These are phyloP conservation scores for Laguncularia racemosa DNA, from an alignment of 345 rosid species.

Conservation along the genomic window DNA sequence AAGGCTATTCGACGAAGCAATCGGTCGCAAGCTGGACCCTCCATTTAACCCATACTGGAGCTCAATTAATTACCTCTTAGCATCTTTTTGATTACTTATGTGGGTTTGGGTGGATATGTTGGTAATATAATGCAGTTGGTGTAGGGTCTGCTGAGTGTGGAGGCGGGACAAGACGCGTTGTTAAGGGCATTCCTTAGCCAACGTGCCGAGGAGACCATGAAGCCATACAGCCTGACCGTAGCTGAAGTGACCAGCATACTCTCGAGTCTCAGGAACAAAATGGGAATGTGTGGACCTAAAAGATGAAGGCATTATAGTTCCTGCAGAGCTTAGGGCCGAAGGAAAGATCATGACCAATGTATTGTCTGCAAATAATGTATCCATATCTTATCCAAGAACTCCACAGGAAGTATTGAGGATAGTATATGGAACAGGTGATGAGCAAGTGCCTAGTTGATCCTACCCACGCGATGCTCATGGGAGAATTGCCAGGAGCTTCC, in stretches of 20 bases:
- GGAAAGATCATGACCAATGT: conserved; percentile 25
- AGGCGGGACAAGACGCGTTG: conserved; percentile 67
- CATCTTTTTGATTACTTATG: conserved; percentile 52
- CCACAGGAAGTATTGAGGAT: conserved; percentile 33
- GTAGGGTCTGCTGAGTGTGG: conserved; percentile 48
- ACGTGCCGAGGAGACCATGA: conserved; percentile 20
- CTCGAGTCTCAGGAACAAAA: conserved; percentile 28
- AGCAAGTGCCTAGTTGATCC: conserved; percentile 24
- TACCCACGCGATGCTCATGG: conserved; percentile 40
- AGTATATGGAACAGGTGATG: conserved; percentile 22
- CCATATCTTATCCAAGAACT: conserved; percentile 25
- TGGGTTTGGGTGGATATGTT: conserved; percentile 59
- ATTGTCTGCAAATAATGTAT: conserved; percentile 22
- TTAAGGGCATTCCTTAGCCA: conserved; percentile 41
- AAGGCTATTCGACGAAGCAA: conserved; percentile 30
- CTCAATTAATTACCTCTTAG: conserved; percentile 44
- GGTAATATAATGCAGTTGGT: conserved; percentile 43
- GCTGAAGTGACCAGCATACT: conserved; percentile 25
- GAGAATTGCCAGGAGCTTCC: conserved; percentile 18
- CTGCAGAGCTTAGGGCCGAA: conserved; percentile 30
- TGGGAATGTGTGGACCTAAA: conserved; percentile 37
- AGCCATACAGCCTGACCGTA: conserved; percentile 29
- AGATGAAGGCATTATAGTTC: conserved; percentile 48
- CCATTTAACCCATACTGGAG: conserved; percentile 53
- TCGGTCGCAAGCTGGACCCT: conserved; percentile 40